These are phyloP conservation scores for Aspergillus egyptiacus DNA, from an alignment of 495 filamentous ascomycete genomes.

Conservation along the genomic window DNA sequence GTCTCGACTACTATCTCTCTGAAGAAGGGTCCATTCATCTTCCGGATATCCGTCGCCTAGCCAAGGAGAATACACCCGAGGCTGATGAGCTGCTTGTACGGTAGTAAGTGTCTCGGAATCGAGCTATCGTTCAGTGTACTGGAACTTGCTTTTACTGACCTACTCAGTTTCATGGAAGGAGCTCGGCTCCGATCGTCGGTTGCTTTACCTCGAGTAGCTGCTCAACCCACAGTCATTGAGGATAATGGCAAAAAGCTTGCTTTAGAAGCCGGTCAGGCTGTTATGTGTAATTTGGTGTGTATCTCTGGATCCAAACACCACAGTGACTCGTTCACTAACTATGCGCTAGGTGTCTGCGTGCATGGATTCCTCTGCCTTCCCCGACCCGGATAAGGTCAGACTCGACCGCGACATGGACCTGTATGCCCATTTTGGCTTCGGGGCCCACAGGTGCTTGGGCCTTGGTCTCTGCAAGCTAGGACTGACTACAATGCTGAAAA, in stretches of 20 bases:
- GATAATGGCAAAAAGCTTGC: slow-evolving; percentile 37
- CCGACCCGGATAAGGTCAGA: slow-evolving; percentile 58
- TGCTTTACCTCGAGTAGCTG: slow-evolving; percentile 45
- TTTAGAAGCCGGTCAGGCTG: slow-evolving; percentile 40
- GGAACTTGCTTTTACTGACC: slow-evolving; percentile 9
- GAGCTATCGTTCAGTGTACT: background rate
- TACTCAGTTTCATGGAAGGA: slow-evolving; percentile 52
- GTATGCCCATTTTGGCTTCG: slow-evolving; percentile 60
- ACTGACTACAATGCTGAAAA: slow-evolving; percentile 56
- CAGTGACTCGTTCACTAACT: background rate
- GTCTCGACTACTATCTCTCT: slow-evolving; percentile 71
- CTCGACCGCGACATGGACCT: slow-evolving; percentile 55
- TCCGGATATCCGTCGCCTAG: slow-evolving; percentile 51
- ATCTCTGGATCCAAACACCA: background rate
- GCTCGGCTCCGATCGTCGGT: slow-evolving; percentile 52
- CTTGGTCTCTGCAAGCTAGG: slow-evolving; percentile 51
- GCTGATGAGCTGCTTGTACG: slow-evolving; percentile 41
- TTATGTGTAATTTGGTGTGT: slow-evolving; percentile 47
- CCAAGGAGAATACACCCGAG: slow-evolving; percentile 38
- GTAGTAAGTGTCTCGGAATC: slow-evolving; percentile 38
- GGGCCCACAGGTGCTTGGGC: slow-evolving; percentile 55
- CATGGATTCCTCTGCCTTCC: slow-evolving; percentile 54
- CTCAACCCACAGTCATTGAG: slow-evolving; percentile 33
- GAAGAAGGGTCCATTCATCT: slow-evolving; percentile 46
- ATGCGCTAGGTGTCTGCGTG: slow-evolving; percentile 39